Conservation (phyloP, 2,329 filamentous ascomycete species). For the Monosporascus sp. region DNA sequence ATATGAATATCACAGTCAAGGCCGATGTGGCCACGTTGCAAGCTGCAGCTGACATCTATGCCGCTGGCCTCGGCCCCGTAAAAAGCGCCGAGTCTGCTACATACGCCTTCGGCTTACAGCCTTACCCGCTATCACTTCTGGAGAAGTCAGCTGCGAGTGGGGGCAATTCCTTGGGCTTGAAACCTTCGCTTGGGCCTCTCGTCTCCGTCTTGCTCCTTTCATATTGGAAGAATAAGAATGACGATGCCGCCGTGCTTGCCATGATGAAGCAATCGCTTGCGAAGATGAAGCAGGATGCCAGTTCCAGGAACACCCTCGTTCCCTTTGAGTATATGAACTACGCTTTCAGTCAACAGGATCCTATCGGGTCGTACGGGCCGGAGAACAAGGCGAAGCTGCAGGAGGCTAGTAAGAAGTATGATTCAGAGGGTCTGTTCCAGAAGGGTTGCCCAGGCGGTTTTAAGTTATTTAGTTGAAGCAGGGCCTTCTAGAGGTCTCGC, state of each 20-base stretch:
- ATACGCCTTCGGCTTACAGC: constrained; percentile 14
- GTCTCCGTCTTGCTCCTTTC: constrained; percentile 11
- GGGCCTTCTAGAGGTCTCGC: no score
- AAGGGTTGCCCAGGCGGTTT: constrained; percentile 3
- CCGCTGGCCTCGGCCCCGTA: constrained; percentile 7
- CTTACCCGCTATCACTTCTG: constrained; percentile 13
- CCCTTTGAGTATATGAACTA: constrained; percentile 19
- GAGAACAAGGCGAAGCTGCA: constrained; percentile 9
- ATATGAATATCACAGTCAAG: constrained; percentile 10
- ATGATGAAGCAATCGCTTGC: constrained; percentile 6
- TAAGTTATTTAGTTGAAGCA: constrained; percentile 5
- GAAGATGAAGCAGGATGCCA: constrained; percentile 10
- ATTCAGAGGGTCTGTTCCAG: constrained; percentile 12
- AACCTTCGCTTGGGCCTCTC: constrained; percentile 10
- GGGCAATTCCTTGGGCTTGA: constrained; percentile 14
- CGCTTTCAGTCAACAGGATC: constrained; percentile 13
- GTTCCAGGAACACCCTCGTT: constrained; percentile 5
- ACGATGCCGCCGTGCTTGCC: constrained; percentile 11
- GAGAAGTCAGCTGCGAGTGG: constrained; percentile 4
- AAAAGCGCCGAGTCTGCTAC: constrained; percentile 10
- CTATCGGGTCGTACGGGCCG: constrained; percentile 12
- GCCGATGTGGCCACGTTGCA: constrained; percentile 4
- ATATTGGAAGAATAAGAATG: constrained; percentile 11
- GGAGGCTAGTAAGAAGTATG: constrained; percentile 8
- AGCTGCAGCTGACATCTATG: constrained; percentile 3